A percentile compares a stretch with the other conserved stretches of the same genome.
These are phyloP conservation scores for Tulasnella sp. DNA, from an alignment of 768 basidiomycete genomes.

Conservation along the genomic window DNA sequence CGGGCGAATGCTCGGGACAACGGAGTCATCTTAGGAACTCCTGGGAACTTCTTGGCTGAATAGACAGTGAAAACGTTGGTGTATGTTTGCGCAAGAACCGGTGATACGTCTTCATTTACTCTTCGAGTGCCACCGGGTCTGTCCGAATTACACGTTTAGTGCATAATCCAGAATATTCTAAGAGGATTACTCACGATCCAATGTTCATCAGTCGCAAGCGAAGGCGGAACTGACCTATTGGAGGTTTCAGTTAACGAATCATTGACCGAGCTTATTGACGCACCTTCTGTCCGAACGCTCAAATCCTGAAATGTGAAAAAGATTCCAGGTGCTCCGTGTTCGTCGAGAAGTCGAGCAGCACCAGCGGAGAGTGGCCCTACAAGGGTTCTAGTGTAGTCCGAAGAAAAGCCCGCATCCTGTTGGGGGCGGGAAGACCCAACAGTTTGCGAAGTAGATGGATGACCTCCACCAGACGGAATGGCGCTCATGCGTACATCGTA, in stretches of 20 bases:
- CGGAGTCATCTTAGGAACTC: conserved; percentile 75
- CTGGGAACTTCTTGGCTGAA: conserved; percentile 90
- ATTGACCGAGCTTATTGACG: conserved; percentile 5
- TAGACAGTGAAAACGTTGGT: conserved; percentile 75
- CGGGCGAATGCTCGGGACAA: conserved; percentile 80
- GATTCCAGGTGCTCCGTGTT: conserved; percentile 73
- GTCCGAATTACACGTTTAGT: no score
- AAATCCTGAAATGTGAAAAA: conserved; percentile 95
- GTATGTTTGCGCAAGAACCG: conserved; percentile 72
- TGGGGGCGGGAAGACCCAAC: no score
- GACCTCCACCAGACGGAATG: no score
- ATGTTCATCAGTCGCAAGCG: conserved; percentile 82
- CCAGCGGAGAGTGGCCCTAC: conserved; percentile 82
- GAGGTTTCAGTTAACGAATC: background rate
- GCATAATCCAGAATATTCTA: no score
- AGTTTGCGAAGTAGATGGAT: no score
- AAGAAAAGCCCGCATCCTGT: no score
- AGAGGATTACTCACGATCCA: conserved; percentile 55
- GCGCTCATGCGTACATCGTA: no score
- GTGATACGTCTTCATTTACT: conserved; percentile 47
- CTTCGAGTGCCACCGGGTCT: conserved; percentile 45
- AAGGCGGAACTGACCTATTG: conserved; percentile 66
- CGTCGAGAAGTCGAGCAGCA: conserved; percentile 72
- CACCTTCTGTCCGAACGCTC: conserved; percentile 86
- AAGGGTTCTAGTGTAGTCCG: conserved; percentile 28